Conservation (phyloP, 495 filamentous ascomycete species). For the Parachaetomium inaequale region DNA sequence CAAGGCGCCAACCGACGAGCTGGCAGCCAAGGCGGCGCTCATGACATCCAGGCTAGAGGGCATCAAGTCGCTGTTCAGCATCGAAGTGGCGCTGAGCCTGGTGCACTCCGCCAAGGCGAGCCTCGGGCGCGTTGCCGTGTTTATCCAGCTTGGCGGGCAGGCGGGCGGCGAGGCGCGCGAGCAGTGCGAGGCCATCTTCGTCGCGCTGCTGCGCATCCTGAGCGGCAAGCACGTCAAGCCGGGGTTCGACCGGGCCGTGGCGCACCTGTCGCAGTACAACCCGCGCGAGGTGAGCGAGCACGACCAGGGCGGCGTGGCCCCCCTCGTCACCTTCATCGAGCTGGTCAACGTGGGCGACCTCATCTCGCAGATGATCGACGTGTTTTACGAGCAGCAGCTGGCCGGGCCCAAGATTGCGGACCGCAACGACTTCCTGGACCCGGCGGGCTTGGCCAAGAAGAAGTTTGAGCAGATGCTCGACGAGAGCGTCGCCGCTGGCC, state of each 20-base stretch:
- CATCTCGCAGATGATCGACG: constrained; percentile 98
- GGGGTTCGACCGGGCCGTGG: constrained; percentile 88
- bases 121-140: constrained; percentile 78
- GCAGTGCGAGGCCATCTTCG: constrained; percentile 89
- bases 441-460: constrained; percentile 90
- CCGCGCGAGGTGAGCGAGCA: constrained; percentile 79
- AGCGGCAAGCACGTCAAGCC: constrained; percentile 82
- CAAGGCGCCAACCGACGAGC: constrained; percentile 77
- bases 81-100: constrained; percentile 86
- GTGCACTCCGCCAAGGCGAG: constrained; percentile 88
- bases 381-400: constrained; percentile 96
- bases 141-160: constrained; percentile 73
- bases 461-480: constrained; percentile 99
- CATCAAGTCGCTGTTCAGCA: constrained; percentile 90
- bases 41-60: constrained; percentile 94
- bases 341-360: constrained; percentile 97
- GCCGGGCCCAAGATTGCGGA: constrained; percentile 78
- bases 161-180: constrained; percentile 79
- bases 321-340: constrained; percentile 93
- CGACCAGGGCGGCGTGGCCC: constrained; percentile 69
- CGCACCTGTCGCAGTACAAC: constrained; percentile 87
- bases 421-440: constrained; percentile 89
- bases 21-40: constrained; percentile 92
- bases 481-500: constrained; percentile 88
- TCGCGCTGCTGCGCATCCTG: constrained; percentile 74